Evolutionary conservation across 805 yeast species (phyloP), one percentile per base, ranked within the genome.

Genomic region (Wickerhamia fluorescens): DNA sequence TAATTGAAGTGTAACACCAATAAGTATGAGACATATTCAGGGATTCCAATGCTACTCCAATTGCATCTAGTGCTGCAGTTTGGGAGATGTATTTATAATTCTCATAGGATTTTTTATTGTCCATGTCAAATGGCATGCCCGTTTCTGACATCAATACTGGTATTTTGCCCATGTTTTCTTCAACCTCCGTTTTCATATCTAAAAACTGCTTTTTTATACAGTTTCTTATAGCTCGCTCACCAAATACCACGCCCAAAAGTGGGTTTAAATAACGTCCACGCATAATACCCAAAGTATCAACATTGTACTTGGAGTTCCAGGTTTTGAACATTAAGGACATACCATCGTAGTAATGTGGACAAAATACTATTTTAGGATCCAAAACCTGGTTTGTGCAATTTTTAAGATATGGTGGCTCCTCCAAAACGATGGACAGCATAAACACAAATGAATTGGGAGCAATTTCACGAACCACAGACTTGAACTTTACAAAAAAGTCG

Each of bases 121-220:
- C 88, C 96, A 89, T 84, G 52, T 92, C 96, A 51, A 80, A 85
- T 3, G 98, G 97, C 79, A 89, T 85, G 5, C 98, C 98, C n/a
- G 89, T 87, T 53, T 89, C 98, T 1, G 94, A 74, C 68, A 92
- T 77, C 14, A 89, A 56, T 7, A 81, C 70, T 0, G 96, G 95
- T 7, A 86, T 64, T 7, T 51, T 28, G 3, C 96, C 96, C 20
- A 88, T 53, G 17, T 69, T 51, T 4, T 66, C 66, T 5, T 57
- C 49, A 4, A 86, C 75, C 48, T 92, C 97, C 13, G 51, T 46
- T 30, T 67, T 70, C 60, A 89, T 70, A 34, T 71, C 79, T n/a
- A 50, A 42, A 33, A 89, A 60, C 55, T 89, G 96, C 27, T 59
- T 68, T 30, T 69, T 65, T 27, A 89, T 57, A 35, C 86, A 80